Base-by-base conservation (phyloP, 2,329 filamentous ascomycete genomes). In the Orbilia oligospora region DNA sequence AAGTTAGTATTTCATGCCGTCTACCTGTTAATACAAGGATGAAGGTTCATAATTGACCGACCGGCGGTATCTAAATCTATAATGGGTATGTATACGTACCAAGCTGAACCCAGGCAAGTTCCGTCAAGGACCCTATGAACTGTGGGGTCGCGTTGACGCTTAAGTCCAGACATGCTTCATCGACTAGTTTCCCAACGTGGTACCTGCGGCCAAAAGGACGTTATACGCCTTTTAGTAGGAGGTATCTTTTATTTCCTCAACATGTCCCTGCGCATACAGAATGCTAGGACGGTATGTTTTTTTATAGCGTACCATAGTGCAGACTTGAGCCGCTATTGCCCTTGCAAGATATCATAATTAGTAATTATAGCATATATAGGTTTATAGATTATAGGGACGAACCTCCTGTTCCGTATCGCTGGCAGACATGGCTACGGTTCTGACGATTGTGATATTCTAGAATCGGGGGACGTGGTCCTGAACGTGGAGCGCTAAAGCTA, bases 111-210 rank as follows among this genome's bases (percentile, higher is more conserved):
- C 93, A 97, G 6, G 95, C 91, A 84, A 97, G 89, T 84, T 97
- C 94, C 0, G 93, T 96, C 83, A 97, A 84, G 0, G 92, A 89
- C 8, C 91, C 93, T 81, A 97, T 97, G 84, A 97, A 97, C 83
- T 97, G 93, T 0, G 93, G 93, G 27, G 95, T 97, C 5, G 94
- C 93, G 84, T 97, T 97, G 80, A 93, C 88, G 83, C 92, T 90
- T 30, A 91, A 87, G 71, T 88, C 87, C 33, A 93, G 86, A 18
- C 90, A 91, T 83, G 97, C 92, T 81, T 95, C 91, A 84, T 98
- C 95, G 80, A 97, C 92, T 77, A 97, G 95, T 83, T 93, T 92
- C 81, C 93, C 93, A 76, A 97, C 89, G 24, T 91, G 89, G 83
- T 91, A 91, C 93, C 93, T 97, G 24, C 97, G 89, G 14, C 92